These are phyloP conservation scores for Gossypium turneri DNA, from an alignment of 345 rosid species.

Conservation along the genomic window DNA sequence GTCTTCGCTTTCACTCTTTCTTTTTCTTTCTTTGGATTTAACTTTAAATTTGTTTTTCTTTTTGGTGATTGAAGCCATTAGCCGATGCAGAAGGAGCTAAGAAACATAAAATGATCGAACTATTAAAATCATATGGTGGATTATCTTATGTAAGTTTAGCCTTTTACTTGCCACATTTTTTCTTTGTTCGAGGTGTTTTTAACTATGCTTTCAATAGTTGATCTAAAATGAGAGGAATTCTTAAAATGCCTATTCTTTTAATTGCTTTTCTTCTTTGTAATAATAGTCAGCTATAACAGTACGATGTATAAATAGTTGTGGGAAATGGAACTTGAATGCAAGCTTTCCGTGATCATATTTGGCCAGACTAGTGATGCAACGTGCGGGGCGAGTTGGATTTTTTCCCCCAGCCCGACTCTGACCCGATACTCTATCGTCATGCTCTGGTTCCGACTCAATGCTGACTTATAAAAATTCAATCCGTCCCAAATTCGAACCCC, in stretches of 20 bases:
- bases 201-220: neutral
- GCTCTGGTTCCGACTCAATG: too few relatives aligned
- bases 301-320: neutral
- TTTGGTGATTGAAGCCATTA: conserved; percentile 55
- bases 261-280: neutral
- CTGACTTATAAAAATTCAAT: too few relatives aligned
- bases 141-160: conserved; percentile 70
- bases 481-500: too few relatives aligned
- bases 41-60: neutral
- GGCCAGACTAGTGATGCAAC: neutral
- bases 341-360: neutral
- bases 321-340: neutral
- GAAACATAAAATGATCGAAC: conserved; percentile 65
- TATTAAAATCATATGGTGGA: conserved; percentile 82
- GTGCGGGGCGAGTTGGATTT: too few relatives aligned
- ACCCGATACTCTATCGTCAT: too few relatives aligned
- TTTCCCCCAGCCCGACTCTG: too few relatives aligned
- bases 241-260: neutral
- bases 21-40: neutral
- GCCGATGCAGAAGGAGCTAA: conserved; percentile 99
- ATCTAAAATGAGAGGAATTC: neutral
- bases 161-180: neutral
- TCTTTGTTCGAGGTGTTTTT: neutral
- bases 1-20: neutral
- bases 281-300: neutral